Percentiles rank a stretch among this genome's conserved stretches.
Evolutionary conservation across 805 yeast genomes (phyloP).

Genomic region (Wickerhamiella sorbophila): DNA sequence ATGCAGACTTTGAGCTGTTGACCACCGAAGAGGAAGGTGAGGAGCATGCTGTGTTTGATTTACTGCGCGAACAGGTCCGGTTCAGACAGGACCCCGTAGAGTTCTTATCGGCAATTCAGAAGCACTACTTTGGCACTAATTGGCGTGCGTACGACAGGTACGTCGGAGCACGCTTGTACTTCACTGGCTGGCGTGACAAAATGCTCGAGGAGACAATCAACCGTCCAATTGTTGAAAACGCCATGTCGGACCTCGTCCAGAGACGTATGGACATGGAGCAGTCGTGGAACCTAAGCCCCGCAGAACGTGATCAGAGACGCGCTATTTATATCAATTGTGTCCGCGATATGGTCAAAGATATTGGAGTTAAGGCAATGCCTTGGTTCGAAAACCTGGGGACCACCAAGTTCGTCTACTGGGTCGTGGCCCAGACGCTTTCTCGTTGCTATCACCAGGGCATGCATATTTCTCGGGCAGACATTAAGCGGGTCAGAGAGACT

Average conservation of each 20-base stretch:
- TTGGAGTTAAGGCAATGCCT: slow-evolving; percentile 25
- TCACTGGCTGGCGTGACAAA: slow-evolving; percentile 22
- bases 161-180: slow-evolving; percentile 25
- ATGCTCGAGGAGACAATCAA: slow-evolving; percentile 20
- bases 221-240: slow-evolving; percentile 20
- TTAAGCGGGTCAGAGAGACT: slow-evolving; percentile 22
- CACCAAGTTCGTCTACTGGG: slow-evolving; percentile 24
- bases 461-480: slow-evolving; percentile 25
- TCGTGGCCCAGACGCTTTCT: slow-evolving; percentile 27
- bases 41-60: slow-evolving; percentile 3
- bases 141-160: slow-evolving; percentile 28
- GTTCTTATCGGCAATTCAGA: slow-evolving; percentile 21
- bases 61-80: slow-evolving; percentile 16
- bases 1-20: slow-evolving; percentile 9
- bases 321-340: slow-evolving; percentile 21
- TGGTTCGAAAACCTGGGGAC: slow-evolving; percentile 21
- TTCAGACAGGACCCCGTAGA: slow-evolving; percentile 27
- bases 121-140: slow-evolving; percentile 23
- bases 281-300: slow-evolving; percentile 15
- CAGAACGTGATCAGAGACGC: slow-evolving; percentile 19
- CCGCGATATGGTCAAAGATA: slow-evolving; percentile 18
- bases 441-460: slow-evolving; percentile 31
- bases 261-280: slow-evolving; percentile 21
- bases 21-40: neutral
- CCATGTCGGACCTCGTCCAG: slow-evolving; percentile 23